These are phyloP conservation scores for Colletotrichum sp. DNA, from an alignment of 2,329 filamentous ascomycete genomes.

Conservation along the genomic window DNA sequence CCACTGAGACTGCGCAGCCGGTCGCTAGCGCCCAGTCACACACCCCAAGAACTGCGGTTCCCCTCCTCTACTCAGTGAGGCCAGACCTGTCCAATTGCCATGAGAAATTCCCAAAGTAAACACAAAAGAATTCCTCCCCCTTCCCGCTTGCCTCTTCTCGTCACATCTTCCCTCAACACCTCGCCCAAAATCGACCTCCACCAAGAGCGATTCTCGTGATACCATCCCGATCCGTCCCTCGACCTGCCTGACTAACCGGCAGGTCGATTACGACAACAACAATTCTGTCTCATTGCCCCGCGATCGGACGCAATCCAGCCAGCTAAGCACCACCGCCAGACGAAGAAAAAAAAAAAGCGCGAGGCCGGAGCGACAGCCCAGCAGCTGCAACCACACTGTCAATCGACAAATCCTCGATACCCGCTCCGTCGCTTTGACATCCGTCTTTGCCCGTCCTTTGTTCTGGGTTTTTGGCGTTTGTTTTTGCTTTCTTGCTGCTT, in stretches of 20 bases:
- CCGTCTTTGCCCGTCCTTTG: neutral
- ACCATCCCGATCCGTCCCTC: neutral
- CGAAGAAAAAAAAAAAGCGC: conserved; percentile 1
- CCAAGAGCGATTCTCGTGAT: neutral
- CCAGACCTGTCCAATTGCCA: neutral
- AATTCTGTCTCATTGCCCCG: neutral
- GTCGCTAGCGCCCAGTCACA: conserved; percentile 4
- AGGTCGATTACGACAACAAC: neutral
- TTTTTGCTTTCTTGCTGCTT: conserved; percentile 17
- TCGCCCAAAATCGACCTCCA: neutral
- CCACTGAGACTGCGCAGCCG: neutral
- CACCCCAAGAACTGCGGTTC: neutral
- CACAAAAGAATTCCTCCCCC: conserved; percentile 18
- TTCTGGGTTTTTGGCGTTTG: conserved; percentile 23
- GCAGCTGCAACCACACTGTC: neutral
- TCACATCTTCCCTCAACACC: conserved; percentile 5
- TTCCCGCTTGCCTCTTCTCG: neutral
- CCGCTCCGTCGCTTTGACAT: conserved; percentile 7
- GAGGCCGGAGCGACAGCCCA: neutral
- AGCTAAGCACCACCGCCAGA: neutral
- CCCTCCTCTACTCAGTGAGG: neutral
- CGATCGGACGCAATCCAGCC: neutral
- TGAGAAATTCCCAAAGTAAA: conserved; percentile 20
- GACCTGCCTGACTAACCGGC: neutral
- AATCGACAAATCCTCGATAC: neutral